Base-by-base conservation (phyloP, 305 asterid species). In the Lippia alba region DNA sequence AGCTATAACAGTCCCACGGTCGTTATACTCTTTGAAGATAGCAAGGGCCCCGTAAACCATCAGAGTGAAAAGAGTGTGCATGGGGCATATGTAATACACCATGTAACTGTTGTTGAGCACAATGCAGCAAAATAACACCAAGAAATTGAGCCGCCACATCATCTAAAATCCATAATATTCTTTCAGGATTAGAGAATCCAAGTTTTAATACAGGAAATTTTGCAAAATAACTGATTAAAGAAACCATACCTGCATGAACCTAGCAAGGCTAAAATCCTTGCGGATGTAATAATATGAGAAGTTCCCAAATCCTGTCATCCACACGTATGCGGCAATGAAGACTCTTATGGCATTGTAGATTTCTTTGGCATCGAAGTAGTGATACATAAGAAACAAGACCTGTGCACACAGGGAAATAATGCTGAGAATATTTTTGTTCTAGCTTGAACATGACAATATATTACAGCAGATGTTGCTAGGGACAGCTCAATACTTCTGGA, bases 251-350 rank as follows among this genome's bases (percentile, higher is more conserved):
- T 88, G 96, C 64, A 87, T 82, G 74, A 90, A 92, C 75, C 96
- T 85, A 57, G 89, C 85, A 65, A 90, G 74, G 77, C 94, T 85
- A 79, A 92, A 90, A 84, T 92, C 98, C 81, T 90, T 85, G 73
- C 90, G 90, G 77, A 90, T 78, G 81, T 88, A 90, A 79, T 92
- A 88, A 76, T 92, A 92, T 39, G 96, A 90, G 85, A 92, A 92
- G 76, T 92, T 90, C 64, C 96, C 98, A 46, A 90, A 92, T 69
- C 98, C 98, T 49, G 96, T 90, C 98, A 92, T 90, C 96, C 98
- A 88, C 58, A 92, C 96, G 70, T 92, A 90, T 66, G 85, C 94
- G 74, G 96, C 96, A 48, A 92, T 92, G 74, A 90, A 90, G 59
- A 92, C 53, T 72, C 98, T 77, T 78, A 90, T 88, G 56, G 96